Conservation (phyloP, 1,284 basidiomycete genomes). For the Cryptococcus sp. region DNA sequence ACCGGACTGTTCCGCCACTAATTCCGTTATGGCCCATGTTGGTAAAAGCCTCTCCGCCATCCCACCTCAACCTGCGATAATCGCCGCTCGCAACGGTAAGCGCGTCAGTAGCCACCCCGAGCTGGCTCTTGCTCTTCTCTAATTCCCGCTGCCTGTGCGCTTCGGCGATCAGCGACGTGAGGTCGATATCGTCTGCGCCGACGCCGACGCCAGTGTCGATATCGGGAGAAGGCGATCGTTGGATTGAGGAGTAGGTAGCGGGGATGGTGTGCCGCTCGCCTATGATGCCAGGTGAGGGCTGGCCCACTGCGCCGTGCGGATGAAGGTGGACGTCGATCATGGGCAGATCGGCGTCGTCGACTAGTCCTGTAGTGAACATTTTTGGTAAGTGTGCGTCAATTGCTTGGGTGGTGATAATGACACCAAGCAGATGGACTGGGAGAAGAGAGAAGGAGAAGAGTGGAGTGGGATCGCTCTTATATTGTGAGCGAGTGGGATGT, state of each 20-base stretch:
- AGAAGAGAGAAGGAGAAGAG: too few relatives aligned
- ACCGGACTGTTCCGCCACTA: not conserved
- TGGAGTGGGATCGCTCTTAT: too few relatives aligned
- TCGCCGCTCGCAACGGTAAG: not conserved
- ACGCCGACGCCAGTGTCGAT: not conserved
- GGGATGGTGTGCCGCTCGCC: not conserved
- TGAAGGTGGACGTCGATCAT: slow-evolving; percentile 10
- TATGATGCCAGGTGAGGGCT: slow-evolving; percentile 9
- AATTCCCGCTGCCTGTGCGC: slow-evolving; percentile 26
- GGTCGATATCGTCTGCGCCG: slow-evolving; percentile 25
- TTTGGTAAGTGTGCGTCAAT: too few relatives aligned
- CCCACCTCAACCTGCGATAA: not conserved
- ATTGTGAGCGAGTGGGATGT: too few relatives aligned
- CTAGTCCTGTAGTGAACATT: slow-evolving; percentile 6
- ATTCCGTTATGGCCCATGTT: not conserved
- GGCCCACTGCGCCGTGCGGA: slow-evolving; percentile 30
- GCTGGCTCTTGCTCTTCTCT: not conserved
- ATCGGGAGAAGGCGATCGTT: too few relatives aligned
- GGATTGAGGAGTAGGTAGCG: not conserved
- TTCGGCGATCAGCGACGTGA: slow-evolving; percentile 26
- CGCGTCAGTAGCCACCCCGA: not conserved
- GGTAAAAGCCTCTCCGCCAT: not conserved
- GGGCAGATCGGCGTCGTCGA: slow-evolving; percentile 4
- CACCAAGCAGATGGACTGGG: not conserved
- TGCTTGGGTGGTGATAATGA: too few relatives aligned